A percentile compares a stretch with the other conserved stretches of the same genome.
Conservation (phyloP, 257 asterid species). For the Jacaranda mimosifolia region DNA sequence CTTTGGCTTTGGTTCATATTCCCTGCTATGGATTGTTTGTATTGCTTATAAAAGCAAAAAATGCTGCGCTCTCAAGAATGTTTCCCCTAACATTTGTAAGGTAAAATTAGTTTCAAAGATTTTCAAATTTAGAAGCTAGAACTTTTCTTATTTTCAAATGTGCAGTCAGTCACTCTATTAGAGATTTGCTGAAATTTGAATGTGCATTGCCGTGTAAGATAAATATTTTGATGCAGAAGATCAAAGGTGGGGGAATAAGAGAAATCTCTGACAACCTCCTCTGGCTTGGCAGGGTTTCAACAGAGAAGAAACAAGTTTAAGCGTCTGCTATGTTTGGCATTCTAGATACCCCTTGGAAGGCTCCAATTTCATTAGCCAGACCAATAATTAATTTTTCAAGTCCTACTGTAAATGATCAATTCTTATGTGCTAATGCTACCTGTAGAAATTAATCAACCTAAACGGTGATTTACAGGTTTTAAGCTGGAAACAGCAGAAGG, state of each 20-base stretch:
- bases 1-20: constrained; percentile 69
- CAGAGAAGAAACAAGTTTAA: constrained; percentile 53
- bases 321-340: background rate
- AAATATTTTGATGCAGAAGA: background rate
- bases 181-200: background rate
- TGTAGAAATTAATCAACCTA: too few relatives aligned
- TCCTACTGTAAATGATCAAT: background rate
- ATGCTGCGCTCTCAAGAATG: constrained; percentile 54
- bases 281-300: constrained; percentile 49
- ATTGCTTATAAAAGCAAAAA: constrained; percentile 66
- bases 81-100: constrained; percentile 61
- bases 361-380: too few relatives aligned
- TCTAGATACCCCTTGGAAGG: background rate
- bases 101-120: constrained; percentile 46
- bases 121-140: background rate
- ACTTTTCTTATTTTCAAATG: background rate
- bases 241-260: background rate
- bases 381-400: too few relatives aligned
- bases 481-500: too few relatives aligned
- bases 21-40: constrained; percentile 77
- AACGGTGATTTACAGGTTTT: too few relatives aligned
- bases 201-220: background rate
- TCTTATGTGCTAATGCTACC: background rate
- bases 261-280: constrained; percentile 17
- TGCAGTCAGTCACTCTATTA: background rate